Evolutionary conservation across 371 early-diverging fungal species (phyloP).

Genomic region (Lichtheimia hyalospora): DNA sequence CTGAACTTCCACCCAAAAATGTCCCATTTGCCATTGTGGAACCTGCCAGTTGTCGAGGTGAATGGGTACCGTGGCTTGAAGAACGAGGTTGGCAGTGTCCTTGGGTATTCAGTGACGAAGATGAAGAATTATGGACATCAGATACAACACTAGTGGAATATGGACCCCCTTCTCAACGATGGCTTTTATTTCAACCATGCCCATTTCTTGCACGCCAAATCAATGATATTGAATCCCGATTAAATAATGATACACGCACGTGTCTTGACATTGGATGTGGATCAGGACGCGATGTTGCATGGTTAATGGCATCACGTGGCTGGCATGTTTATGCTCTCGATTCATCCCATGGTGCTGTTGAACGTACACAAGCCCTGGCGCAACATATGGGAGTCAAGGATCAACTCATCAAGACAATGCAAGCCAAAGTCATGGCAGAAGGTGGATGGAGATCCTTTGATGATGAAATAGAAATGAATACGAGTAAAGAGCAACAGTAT

Average conservation of each 20-base stretch:
- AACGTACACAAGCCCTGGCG: conserved; percentile 28
- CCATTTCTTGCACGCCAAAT: conserved; percentile 31
- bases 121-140: conserved; percentile 11
- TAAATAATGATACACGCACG: not conserved
- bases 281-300: conserved; percentile 44
- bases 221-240: conserved; percentile 17
- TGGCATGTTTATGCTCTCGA: conserved; percentile 45
- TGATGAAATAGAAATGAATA: not conserved
- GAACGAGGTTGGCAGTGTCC: conserved; percentile 40
- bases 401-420: conserved; percentile 4
- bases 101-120: conserved; percentile 34
- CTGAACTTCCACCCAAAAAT: conserved; percentile 43
- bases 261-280: conserved; percentile 53
- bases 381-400: conserved; percentile 17
- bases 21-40: conserved; percentile 41
- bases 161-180: conserved; percentile 8
- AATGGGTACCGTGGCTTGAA: conserved; percentile 22
- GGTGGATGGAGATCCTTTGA: conserved; percentile 29
- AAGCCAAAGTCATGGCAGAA: conserved; percentile 32
- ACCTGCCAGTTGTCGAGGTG: conserved; percentile 15
- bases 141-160: not conserved
- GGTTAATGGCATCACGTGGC: conserved; percentile 26
- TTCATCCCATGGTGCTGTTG: conserved; percentile 28
- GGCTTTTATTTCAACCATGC: conserved; percentile 35
- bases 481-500: conserved; percentile 4